Evolutionary conservation across 768 basidiomycete genomes (phyloP), one percentile per base, ranked within the genome.

Genomic region (Piloderma croceum): DNA sequence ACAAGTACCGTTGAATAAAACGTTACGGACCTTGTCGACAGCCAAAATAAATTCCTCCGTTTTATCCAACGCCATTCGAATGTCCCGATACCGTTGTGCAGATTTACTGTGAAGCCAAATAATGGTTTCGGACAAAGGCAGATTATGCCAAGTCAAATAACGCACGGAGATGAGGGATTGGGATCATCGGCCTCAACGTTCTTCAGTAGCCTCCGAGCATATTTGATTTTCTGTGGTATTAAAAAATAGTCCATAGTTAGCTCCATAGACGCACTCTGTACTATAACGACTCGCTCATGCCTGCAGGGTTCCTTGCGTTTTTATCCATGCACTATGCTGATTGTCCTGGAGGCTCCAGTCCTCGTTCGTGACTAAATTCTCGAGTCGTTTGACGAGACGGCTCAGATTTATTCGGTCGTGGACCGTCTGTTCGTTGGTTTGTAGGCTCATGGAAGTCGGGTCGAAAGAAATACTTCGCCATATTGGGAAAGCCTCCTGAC

Each of bases 401-500:
- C 62, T 60, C 7, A 88, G 65, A 58, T 88, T 88, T 10, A 88
- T 74, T 48, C 75, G 72, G 62, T 88, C 81, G 43, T 83, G 84
- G 25, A 29, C 10, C 9, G 27, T 9, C 27, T 29, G 27, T 15
- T 29, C 27, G 10, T 9, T 15, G 10, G 27, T 29, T 15, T 29
- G 27, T 9, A 29, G 27, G 15, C 27, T 29, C 27, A 29, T 29
- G 27, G n/a, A n/a, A n/a, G n/a, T n/a, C n/a, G n/a, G n/a, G n/a
- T n/a, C n/a, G n/a, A n/a, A n/a, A n/a, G n/a, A n/a, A n/a, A n/a
- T n/a, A n/a, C n/a, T n/a, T n/a, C n/a, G n/a, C n/a, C n/a, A n/a
- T n/a, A n/a, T n/a, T n/a, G n/a, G n/a, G n/a, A n/a, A n/a, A n/a
- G n/a, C n/a, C n/a, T n/a, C n/a, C n/a, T n/a, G n/a, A n/a, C n/a